Evolutionary conservation across 176 grass and related monocot species (phyloP), one percentile per base, ranked within the genome.

Genomic region (Saccharum spontaneum): DNA sequence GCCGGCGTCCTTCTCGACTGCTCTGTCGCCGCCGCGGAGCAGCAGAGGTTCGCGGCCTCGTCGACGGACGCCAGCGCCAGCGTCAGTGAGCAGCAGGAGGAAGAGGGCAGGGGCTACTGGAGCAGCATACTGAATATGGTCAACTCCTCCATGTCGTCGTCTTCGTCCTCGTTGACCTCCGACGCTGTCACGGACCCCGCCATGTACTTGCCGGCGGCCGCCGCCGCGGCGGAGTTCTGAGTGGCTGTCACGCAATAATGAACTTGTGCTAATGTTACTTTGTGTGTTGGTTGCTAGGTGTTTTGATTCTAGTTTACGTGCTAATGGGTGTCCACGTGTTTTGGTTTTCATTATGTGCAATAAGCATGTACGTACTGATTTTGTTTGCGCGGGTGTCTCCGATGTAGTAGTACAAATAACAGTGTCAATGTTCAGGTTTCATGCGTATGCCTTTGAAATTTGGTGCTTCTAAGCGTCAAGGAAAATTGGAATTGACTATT

Each of bases 101-200:
- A 88, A 30, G 88, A 90, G 78, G 90, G 77, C 78, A 92, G 73
- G 84, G 72, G 71, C 18, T 94, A 94, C 84, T 94, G 92, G 92
- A 94, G 72, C 84, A 92, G 74, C 87, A 90, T 94, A 60, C 75
- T 94, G 0, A 83, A 88, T 40, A 90, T 91, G 81, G 90, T 88
- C 43, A 88, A 88, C 79, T 88, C 89, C 4, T 87, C 92, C 74
- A 71, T 91, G 39, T 87, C 85, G 9, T 82, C 87, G 16, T 69
- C 71, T 5, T 85, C 92, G 15, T 83, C 89, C 5, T 76, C 87
- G 1, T 48, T 92, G 67, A 57, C 73, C 0, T 78, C 84, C 41
- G 79, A 86, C 24, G 36, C 50, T 3, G 88, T 86, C 54, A 43
- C 43, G 16, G 78, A 76, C 65, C 54, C 57, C 37, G 66, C 18